Conservation (phyloP, 345 rosid species). For the Erucastrum elatum region DNA sequence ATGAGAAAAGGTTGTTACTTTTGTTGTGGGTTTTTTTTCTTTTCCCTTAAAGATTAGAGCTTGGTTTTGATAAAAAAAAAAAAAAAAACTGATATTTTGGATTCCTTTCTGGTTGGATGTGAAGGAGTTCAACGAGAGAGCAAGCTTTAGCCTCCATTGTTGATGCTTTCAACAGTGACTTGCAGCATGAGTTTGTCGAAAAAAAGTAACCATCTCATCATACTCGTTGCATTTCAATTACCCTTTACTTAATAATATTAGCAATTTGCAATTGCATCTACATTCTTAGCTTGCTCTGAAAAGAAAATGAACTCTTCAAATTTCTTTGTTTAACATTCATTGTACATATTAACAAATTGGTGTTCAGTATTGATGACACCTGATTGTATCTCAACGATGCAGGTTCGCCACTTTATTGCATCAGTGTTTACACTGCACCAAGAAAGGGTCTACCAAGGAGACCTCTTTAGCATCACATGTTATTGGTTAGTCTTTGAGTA, state of each 20-base stretch:
- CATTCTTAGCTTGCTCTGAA: too few relatives aligned
- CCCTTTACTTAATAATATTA: too few relatives aligned
- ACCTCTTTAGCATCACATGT: slow-evolving; percentile 67
- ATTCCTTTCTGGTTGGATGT: slow-evolving; percentile 30
- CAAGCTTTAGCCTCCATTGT: slow-evolving; percentile 65
- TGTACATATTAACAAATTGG: neutral
- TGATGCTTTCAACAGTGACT: slow-evolving; percentile 63
- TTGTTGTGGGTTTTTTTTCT: neutral
- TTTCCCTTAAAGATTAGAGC: neutral
- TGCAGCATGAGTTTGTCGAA: slow-evolving; percentile 79
- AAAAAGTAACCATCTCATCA: slow-evolving; percentile 57
- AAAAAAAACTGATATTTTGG: slow-evolving; percentile 10
- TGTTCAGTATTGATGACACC: neutral
- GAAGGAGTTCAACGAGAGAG: slow-evolving; percentile 86
- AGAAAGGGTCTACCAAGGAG: slow-evolving; percentile 76
- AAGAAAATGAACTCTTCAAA: too few relatives aligned
- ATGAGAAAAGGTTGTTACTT: slow-evolving; percentile 62
- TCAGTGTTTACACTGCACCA: slow-evolving; percentile 63
- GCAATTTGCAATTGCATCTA: too few relatives aligned
- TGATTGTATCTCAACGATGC: slow-evolving; percentile 16
- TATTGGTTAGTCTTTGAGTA: slow-evolving; percentile 44
- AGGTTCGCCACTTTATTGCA: slow-evolving; percentile 88
- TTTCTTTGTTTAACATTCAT: too few relatives aligned
- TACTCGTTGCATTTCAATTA: neutral
- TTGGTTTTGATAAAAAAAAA: neutral